Evolutionary conservation across 495 filamentous ascomycete species (phyloP).

Genomic region (Penicillium parvum): DNA sequence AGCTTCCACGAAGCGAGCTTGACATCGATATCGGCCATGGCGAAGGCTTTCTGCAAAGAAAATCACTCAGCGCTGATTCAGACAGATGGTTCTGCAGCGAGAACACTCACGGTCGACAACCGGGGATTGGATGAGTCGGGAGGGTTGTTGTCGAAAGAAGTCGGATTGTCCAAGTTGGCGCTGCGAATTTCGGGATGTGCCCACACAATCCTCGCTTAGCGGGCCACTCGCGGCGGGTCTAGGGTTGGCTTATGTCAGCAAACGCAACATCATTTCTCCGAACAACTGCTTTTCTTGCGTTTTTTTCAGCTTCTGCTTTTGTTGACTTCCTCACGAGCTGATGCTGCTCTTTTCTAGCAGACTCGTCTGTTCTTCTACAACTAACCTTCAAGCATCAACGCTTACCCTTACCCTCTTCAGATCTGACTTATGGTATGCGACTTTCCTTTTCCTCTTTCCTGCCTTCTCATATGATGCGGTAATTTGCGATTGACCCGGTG

Average conservation of each 20-base stretch:
- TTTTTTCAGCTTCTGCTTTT: constrained; percentile 16
- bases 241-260: constrained; percentile 34
- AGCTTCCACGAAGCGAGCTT: constrained; percentile 77
- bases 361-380: background rate
- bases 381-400: background rate
- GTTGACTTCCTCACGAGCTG: constrained; percentile 13
- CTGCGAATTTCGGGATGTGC: constrained; percentile 45
- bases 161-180: constrained; percentile 40
- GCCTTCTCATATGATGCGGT: constrained; percentile 69
- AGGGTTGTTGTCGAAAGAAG: constrained; percentile 46
- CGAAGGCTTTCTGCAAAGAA: constrained; percentile 34
- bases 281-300: constrained; percentile 10
- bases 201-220: constrained; percentile 33
- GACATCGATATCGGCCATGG: constrained; percentile 67
- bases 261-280: constrained; percentile 9
- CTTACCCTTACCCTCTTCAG: constrained; percentile 1
- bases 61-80: constrained; percentile 20
- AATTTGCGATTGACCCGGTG: constrained; percentile 95
- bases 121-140: constrained; percentile 37
- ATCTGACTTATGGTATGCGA: constrained; percentile 23
- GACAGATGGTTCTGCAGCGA: constrained; percentile 10
- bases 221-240: constrained; percentile 30
- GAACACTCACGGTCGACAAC: constrained; percentile 46
- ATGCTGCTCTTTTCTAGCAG: constrained; percentile 7
- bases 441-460: background rate